Conservation (phyloP, 2,329 filamentous ascomycete species). For the Colletotrichum somersetense region DNA sequence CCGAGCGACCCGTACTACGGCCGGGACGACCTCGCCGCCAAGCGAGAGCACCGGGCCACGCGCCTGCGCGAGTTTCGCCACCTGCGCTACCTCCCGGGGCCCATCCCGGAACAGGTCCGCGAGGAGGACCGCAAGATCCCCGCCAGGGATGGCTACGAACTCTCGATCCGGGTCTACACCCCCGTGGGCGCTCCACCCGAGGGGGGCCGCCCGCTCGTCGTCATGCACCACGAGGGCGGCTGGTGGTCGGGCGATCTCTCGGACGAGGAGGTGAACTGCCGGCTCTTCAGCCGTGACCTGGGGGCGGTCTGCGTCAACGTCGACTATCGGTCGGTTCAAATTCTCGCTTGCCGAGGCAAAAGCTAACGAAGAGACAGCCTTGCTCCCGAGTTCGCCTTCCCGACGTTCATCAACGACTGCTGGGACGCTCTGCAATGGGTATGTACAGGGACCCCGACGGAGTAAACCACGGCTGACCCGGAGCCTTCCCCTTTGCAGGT, state of each 20-base stretch:
- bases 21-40: conserved; percentile 14
- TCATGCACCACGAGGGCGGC: conserved; percentile 37
- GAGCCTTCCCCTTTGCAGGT: background rate
- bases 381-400: conserved; percentile 64
- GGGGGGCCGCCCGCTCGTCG: conserved; percentile 31
- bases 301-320: conserved; percentile 53
- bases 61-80: conserved; percentile 29
- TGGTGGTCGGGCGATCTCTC: conserved; percentile 31
- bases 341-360: background rate
- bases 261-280: conserved; percentile 36
- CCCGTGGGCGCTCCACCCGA: background rate
- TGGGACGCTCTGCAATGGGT: conserved; percentile 54
- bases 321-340: conserved; percentile 55
- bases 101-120: conserved; percentile 25
- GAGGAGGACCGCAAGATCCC: conserved; percentile 31
- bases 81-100: conserved; percentile 29
- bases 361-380: conserved; percentile 45
- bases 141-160: conserved; percentile 21
- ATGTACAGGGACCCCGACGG: background rate
- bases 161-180: conserved; percentile 19
- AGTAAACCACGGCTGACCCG: background rate
- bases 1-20: conserved; percentile 28
- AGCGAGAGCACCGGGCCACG: conserved; percentile 28
- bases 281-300: conserved; percentile 28
- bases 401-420: conserved; percentile 58